Evolutionary conservation across 2,329 filamentous ascomycete species (phyloP).

Genomic region (Aspergillus neoniger): DNA sequence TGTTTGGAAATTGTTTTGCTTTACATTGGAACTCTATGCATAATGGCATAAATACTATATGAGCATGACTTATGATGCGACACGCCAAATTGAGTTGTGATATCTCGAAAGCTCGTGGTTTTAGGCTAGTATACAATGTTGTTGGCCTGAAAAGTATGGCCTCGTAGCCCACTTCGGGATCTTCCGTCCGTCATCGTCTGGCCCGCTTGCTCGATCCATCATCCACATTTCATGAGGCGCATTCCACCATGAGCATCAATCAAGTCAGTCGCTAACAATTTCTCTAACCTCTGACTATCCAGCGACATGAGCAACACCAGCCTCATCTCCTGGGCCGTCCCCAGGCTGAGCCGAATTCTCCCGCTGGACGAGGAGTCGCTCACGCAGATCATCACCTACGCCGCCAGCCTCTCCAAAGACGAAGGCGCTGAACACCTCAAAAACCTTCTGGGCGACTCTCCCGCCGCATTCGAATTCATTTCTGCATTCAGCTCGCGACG

Average conservation of each 20-base stretch:
- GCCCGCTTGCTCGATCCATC: neutral
- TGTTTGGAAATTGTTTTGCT: neutral
- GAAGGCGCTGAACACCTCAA: constrained; percentile 82
- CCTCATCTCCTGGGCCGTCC: constrained; percentile 58
- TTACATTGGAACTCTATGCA: too few species aligned
- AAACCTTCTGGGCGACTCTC: constrained; percentile 83
- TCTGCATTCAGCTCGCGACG: constrained; percentile 71
- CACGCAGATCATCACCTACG: constrained; percentile 80
- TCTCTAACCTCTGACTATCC: neutral
- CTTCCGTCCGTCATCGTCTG: constrained; percentile 2
- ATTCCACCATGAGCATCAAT: neutral
- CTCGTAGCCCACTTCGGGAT: constrained; percentile 4
- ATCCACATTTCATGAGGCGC: neutral
- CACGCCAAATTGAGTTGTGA: too few species aligned
- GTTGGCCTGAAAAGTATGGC: constrained; percentile 20
- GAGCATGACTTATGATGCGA: too few species aligned
- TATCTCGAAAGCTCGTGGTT: neutral
- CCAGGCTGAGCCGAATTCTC: constrained; percentile 76
- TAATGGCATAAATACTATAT: too few species aligned
- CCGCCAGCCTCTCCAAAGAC: constrained; percentile 71
- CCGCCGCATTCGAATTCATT: constrained; percentile 72
- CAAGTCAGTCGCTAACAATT: constrained; percentile 6
- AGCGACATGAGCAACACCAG: constrained; percentile 31
- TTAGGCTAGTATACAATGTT: neutral
- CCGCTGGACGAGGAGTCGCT: constrained; percentile 84